A percentile compares a stretch with the other conserved stretches of the same genome.
Conservation (phyloP, 2,329 filamentous ascomycete species). For the Stagonosporopsis cucurbitacearum region DNA sequence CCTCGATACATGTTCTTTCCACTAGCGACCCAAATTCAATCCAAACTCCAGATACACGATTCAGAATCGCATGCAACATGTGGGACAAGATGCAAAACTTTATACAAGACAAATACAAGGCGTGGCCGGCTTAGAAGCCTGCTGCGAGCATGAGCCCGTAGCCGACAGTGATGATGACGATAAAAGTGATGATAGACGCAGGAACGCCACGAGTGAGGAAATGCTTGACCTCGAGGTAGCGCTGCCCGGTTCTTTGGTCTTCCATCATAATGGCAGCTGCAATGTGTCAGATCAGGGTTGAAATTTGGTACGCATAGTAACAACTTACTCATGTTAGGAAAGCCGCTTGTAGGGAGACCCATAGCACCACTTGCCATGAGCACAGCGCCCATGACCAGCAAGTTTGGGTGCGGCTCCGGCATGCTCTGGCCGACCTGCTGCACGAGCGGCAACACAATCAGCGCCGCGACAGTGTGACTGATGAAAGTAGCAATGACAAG, state of each 20-base stretch:
- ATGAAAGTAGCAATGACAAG: slow-evolving; percentile 97
- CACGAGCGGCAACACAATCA: slow-evolving; percentile 93
- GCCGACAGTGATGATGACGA: slow-evolving; percentile 84
- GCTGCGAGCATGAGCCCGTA: slow-evolving; percentile 87
- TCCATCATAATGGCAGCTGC: slow-evolving; percentile 99
- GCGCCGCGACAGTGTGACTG: slow-evolving; percentile 92
- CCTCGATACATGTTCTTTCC: background rate
- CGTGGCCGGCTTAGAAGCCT: slow-evolving; percentile 59
- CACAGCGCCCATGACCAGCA: slow-evolving; percentile 93
- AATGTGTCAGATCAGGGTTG: slow-evolving; percentile 20
- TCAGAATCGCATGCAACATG: slow-evolving; percentile 10
- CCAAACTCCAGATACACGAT: slow-evolving; percentile 7
- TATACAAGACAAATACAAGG: slow-evolving; percentile 1
- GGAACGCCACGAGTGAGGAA: slow-evolving; percentile 95
- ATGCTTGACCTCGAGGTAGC: slow-evolving; percentile 90
- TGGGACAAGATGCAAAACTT: slow-evolving; percentile 5
- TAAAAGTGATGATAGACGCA: slow-evolving; percentile 79
- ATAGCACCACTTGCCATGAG: slow-evolving; percentile 98
- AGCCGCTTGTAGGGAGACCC: slow-evolving; percentile 93
- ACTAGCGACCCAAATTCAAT: background rate
- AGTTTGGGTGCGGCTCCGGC: slow-evolving; percentile 87
- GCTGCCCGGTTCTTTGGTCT: slow-evolving; percentile 84
- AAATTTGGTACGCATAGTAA: background rate
- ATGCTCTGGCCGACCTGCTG: slow-evolving; percentile 83
- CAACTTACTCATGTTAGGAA: slow-evolving; percentile 98